Percentiles rank a stretch among this genome's conserved stretches.
These are phyloP conservation scores for Eutrema japonicum DNA, from an alignment of 345 rosid species.

Conservation along the genomic window DNA sequence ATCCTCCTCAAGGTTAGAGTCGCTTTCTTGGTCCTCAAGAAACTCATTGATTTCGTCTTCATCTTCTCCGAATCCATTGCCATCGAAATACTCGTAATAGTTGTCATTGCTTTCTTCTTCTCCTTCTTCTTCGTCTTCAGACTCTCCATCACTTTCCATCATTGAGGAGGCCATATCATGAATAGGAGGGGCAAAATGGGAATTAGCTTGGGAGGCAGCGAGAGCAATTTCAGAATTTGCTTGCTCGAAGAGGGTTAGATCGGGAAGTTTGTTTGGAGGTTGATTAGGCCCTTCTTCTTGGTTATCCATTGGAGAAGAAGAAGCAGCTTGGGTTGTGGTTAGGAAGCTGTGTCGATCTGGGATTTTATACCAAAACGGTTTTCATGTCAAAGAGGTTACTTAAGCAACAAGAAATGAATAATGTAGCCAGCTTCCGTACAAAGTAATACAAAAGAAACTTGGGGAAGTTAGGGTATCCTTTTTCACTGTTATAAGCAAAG, in stretches of 20 bases:
- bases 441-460: constrained; percentile 38
- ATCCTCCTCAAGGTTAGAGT: constrained; percentile 43
- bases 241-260: constrained; percentile 41
- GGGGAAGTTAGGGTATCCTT: constrained; percentile 35
- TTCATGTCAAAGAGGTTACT: constrained; percentile 36
- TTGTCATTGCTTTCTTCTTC: constrained; percentile 28
- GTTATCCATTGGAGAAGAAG: constrained; percentile 37
- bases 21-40: constrained; percentile 54
- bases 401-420: constrained; percentile 35
- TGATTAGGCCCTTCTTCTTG: constrained; percentile 32
- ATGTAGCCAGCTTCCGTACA: constrained; percentile 26
- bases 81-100: constrained; percentile 57
- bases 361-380: constrained; percentile 20
- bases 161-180: constrained; percentile 24
- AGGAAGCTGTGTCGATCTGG: neutral
- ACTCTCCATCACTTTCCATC: constrained; percentile 51
- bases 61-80: constrained; percentile 46
- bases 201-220: constrained; percentile 32
- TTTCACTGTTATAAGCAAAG: constrained; percentile 22
- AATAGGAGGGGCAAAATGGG: constrained; percentile 10
- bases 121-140: constrained; percentile 32
- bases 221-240: constrained; percentile 42
- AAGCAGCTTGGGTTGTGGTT: constrained; percentile 2
- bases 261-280: constrained; percentile 27
- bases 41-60: constrained; percentile 43